Base-by-base conservation (phyloP, 148 eudicot genomes). In the Amaranthus hypochondriacus region DNA sequence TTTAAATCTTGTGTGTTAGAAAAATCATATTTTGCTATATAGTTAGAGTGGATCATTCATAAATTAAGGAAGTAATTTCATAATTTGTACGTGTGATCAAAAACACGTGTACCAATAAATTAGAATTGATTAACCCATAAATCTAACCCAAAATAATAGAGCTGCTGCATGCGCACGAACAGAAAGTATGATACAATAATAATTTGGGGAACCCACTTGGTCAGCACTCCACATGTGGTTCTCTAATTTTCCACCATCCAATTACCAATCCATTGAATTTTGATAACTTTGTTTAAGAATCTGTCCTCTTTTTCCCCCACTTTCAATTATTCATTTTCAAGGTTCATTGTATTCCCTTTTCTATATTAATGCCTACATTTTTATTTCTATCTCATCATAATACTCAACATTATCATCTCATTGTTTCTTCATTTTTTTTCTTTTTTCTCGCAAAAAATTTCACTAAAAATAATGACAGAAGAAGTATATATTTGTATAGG, bases 401-500 rank as follows among this genome's bases (percentile, higher is more conserved):
- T 7, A 6, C 48, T 13, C 21, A 57, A 13, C 5, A 57, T 57
- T 57, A 57, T 57, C 61, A 13, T 57, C 61, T n/a, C 5, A 11
- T 2, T 12, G 15, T 46, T 8, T 43, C 48, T 62, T 6, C 43
- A 0, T n/a, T 4, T 4, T 18, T 5, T 5, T 46, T 47, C 68
- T 64, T 48, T 48, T 62, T 15, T 43, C 62, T n/a, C 2, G 3
- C 8, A 60, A 60, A 44, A 46, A 21, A 12, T 10, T 43, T 12
- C 3, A 12, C n/a, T 3, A 10, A 64, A 5, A 15, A 11, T 12
- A 52, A 56, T 70, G 62, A 62, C 39, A n/a, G 77, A 75, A 66
- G 77, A 75, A 48, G 21, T 66, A 9, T 75, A 55, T 39, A 42
- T 75, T 5, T 75, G 71, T 28, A 18, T 75, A 10, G 77, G 71